Base-by-base conservation (phyloP, 345 rosid genomes). In the Xanthoceras sorbifolium region DNA sequence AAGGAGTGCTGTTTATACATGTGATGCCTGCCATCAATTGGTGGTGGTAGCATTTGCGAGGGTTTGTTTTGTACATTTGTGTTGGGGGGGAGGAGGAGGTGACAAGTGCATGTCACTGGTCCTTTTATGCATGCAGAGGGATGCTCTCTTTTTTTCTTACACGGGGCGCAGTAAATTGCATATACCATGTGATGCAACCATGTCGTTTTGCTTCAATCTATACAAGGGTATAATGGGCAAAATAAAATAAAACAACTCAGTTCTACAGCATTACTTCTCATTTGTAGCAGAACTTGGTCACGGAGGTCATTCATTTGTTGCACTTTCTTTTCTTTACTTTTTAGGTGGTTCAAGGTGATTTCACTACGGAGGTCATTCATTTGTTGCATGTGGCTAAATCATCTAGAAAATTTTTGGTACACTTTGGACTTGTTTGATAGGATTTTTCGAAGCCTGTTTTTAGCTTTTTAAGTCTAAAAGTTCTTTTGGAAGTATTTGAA, bases 131-230 rank as follows among this genome's bases (percentile, higher is more conserved):
- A 80, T 80, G 84, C 75, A 71, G 69, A 31, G 25, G 17, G 40
- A 5, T 23, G 14, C 1, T 17, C 11, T 23, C 11, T 2, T 6
- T 25, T 6, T 2, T 26, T 73, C 69, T 62, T 11, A 20, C 76
- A 10, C 69, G 22, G 29, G 18, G 42, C 78, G 42, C 78, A 23
- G 76, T 31, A 64, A 40, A 15, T 20, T 10, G 55, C 86, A 23
- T 57, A 2, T 2, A n/a, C 3, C 62, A 84, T 84, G 90, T 84
- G 90, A 84, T 42, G 20, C 7, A 64, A 23, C 28, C 40, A 15
- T 78, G 85, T 79, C 82, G 60, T 70, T 80, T 79, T 57, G 62
- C 59, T 38, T 42, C 65, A 2, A 32, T 44, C 54, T 61, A 25
- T 4, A 34, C 10, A 72, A 59, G 73, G 81, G 36, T 22, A 38